Conservation (phyloP, 768 basidiomycete genomes). For the Filobasidium floriforme region DNA sequence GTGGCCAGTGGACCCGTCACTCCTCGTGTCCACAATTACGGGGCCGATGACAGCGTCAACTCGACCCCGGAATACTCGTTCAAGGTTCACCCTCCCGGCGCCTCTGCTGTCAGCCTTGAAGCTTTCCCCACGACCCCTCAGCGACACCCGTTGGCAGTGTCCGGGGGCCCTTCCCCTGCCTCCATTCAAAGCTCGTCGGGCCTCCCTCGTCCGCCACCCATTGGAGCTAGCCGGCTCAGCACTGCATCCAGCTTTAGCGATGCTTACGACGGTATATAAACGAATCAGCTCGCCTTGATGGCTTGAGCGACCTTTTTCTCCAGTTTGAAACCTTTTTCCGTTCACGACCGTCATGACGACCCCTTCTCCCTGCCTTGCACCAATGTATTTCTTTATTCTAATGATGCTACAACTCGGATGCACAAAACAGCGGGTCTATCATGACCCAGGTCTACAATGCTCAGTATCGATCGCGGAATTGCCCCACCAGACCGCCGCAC, state of each 20-base stretch:
- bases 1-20: not conserved
- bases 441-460: conserved; percentile 40
- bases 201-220: not conserved
- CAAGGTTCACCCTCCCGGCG: not conserved
- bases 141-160: not conserved
- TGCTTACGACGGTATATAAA: conserved; percentile 4
- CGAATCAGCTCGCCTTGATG: not conserved
- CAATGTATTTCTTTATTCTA: not conserved
- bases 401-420: not conserved
- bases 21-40: not conserved
- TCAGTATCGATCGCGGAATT: conserved; percentile 40
- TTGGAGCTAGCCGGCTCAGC: not conserved
- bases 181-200: not conserved
- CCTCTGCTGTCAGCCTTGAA: not conserved
- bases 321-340: not conserved
- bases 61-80: not conserved
- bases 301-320: not conserved
- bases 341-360: not conserved
- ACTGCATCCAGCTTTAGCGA: not conserved
- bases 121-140: not conserved
- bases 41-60: not conserved
- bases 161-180: not conserved
- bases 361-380: not conserved
- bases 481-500: conserved; percentile 40
- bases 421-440: not conserved